Base-by-base conservation (phyloP, 2,329 filamentous ascomycete species). In the Sphaerostilbella broomeana region DNA sequence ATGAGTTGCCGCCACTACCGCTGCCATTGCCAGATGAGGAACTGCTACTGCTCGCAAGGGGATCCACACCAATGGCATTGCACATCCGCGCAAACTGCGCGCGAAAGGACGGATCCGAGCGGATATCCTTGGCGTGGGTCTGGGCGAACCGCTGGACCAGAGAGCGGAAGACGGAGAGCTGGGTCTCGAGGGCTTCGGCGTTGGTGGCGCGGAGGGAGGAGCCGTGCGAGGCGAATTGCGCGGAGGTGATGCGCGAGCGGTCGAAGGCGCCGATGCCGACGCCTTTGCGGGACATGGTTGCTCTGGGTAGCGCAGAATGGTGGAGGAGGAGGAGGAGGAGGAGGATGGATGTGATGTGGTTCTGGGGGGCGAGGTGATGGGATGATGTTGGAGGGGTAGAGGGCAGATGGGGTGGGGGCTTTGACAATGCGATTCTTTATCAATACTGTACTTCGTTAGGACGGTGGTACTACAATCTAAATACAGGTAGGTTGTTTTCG, bases 71-170 rank as follows among this genome's bases (percentile, higher is more conserved):
- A 51, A 98, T 95, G 47, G 89, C 88, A 55, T 88, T 80, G 67
- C 92, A 98, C 92, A 98, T 98, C 60, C 90, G 87, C 3, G 92
- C 90, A 58, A 98, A 98, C 64, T 98, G 90, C 22, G 90, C 88
- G 45, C 92, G 86, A 63, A 98, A 98, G 7, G 79, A 83, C 5
- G 92, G 92, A 60, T 97, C 89, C 3, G 88, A 94, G 47, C 90
- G 89, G 44, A 98, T 98, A 55, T 95, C 92, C 58, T 89, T 88
- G 51, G 84, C 86, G 72, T 98, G 92, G 35, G 90, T 94, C 56
- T 90, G 76, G 30, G 89, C 87, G 64, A 98, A 98, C 63, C 94
- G 88, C 66, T 95, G 88, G 5, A 98, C 79, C 9, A 95, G 75
- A 13, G 87, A 92, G 57, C 94, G 88, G 73, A 98, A 98, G 56